Percentiles rank a stretch among this genome's conserved stretches.
phyloP scores from a whole-genome alignment of 208 protist species.

The Leishmania mexicana region DNA sequence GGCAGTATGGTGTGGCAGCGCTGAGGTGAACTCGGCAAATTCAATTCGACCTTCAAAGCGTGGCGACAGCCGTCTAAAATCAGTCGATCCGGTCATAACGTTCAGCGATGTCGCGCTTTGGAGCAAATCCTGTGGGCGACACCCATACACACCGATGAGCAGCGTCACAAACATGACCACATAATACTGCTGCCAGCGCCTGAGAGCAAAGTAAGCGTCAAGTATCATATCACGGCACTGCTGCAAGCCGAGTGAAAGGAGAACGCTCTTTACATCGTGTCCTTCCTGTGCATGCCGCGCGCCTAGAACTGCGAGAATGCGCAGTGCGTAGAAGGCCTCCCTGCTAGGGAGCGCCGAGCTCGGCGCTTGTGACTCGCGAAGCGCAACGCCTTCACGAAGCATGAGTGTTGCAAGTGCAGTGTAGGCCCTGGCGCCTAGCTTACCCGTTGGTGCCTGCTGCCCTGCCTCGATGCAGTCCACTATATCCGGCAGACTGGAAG shows the following conservation, averaged over 20 bases:
- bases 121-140: constrained; percentile 39
- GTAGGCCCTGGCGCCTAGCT: constrained; percentile 6
- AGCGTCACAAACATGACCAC: constrained; percentile 47
- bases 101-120: constrained; percentile 19
- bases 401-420: constrained; percentile 39
- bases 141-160: constrained; percentile 33
- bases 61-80: neutral
- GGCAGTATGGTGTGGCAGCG: neutral
- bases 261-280: constrained; percentile 16
- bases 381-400: constrained; percentile 30
- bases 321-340: constrained; percentile 37
- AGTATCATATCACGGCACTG: constrained; percentile 48
- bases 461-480: constrained; percentile 38
- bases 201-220: constrained; percentile 55
- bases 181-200: constrained; percentile 27
- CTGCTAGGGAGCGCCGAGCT: constrained; percentile 12
- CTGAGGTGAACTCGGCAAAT: neutral
- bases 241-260: constrained; percentile 39
- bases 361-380: neutral
- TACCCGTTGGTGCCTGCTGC: neutral
- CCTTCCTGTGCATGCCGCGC: constrained; percentile 19
- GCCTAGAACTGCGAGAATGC: constrained; percentile 38
- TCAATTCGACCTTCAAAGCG: neutral
- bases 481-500: constrained; percentile 39
- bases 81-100: constrained; percentile 8